These are phyloP conservation scores for Kwoniella heveanensis DNA, from an alignment of 768 basidiomycete species.

Conservation along the genomic window DNA sequence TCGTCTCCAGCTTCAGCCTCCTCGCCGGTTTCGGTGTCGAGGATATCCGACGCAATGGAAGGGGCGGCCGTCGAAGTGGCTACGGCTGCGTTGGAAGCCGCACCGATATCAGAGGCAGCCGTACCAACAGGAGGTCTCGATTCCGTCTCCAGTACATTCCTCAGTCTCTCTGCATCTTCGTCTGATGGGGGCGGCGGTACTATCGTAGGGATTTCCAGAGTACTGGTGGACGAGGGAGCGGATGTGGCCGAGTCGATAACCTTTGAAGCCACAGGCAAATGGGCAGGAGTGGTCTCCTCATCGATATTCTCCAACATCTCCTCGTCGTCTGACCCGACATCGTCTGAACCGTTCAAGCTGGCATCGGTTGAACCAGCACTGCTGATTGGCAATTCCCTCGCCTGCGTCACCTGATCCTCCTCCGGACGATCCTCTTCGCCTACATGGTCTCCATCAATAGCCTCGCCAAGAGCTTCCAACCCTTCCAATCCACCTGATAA, in stretches of 20 bases:
- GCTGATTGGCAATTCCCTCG: constrained; percentile 55
- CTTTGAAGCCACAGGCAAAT: constrained; percentile 22
- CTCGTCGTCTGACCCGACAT: constrained; percentile 29
- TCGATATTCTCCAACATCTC: constrained; percentile 41
- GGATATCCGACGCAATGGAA: constrained; percentile 24
- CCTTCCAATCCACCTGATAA: constrained; percentile 82
- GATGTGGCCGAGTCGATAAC: constrained; percentile 4
- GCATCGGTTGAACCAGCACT: constrained; percentile 53
- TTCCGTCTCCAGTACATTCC: constrained; percentile 45
- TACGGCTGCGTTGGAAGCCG: constrained; percentile 44
- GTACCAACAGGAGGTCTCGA: constrained; percentile 23
- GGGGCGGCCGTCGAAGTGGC: constrained; percentile 41
- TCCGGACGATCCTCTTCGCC: constrained; percentile 67
- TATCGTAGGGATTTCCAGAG: background rate
- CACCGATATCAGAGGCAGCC: constrained; percentile 32
- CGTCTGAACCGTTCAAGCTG: constrained; percentile 42
- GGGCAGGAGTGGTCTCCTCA: constrained; percentile 36
- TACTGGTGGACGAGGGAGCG: background rate
- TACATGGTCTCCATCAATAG: constrained; percentile 72
- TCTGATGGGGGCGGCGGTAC: constrained; percentile 47
- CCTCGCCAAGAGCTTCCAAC: constrained; percentile 81
- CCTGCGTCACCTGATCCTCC: constrained; percentile 71
- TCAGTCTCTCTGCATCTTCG: constrained; percentile 38
- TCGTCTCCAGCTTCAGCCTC: constrained; percentile 7
- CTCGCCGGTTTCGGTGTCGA: background rate